phyloP scores from a whole-genome alignment of 805 yeast species.

The Sugiyamaella smithiae region DNA sequence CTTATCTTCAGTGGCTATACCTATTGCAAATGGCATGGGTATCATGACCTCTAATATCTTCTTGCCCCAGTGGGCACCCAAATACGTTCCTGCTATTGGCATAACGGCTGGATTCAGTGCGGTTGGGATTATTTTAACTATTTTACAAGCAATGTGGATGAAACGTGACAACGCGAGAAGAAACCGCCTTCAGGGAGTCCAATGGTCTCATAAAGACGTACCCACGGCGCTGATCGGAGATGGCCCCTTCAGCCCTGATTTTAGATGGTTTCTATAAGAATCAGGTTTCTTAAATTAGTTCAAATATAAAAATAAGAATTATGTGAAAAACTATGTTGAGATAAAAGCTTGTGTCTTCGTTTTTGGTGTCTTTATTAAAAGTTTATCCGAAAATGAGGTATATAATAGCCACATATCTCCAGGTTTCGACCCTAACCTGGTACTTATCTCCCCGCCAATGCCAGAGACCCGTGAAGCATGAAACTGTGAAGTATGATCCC shows the following conservation, averaged over 20 bases:
- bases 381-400: too few relatives aligned
- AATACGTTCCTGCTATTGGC: constrained; percentile 47
- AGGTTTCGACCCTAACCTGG: too few relatives aligned
- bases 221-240: constrained; percentile 41
- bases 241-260: constrained; percentile 45
- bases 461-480: too few relatives aligned
- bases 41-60: constrained; percentile 52
- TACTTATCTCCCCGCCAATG: too few relatives aligned
- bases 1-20: constrained; percentile 48
- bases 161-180: constrained; percentile 41
- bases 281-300: too few relatives aligned
- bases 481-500: constrained; percentile 26
- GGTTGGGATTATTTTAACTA: constrained; percentile 39
- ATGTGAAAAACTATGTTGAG: too few relatives aligned
- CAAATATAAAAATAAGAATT: too few relatives aligned
- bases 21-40: constrained; percentile 56
- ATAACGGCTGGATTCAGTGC: constrained; percentile 47
- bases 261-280: constrained; percentile 51
- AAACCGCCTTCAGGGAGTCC: constrained; percentile 18
- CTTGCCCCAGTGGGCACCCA: constrained; percentile 51
- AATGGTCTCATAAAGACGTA: constrained; percentile 18
- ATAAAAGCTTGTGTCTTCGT: too few relatives aligned
- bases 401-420: too few relatives aligned
- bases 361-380: too few relatives aligned
- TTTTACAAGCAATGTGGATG: constrained; percentile 36